phyloP scores from a whole-genome alignment of 1,139 yeast genomes.

The Meyerozyma elateridarum region DNA sequence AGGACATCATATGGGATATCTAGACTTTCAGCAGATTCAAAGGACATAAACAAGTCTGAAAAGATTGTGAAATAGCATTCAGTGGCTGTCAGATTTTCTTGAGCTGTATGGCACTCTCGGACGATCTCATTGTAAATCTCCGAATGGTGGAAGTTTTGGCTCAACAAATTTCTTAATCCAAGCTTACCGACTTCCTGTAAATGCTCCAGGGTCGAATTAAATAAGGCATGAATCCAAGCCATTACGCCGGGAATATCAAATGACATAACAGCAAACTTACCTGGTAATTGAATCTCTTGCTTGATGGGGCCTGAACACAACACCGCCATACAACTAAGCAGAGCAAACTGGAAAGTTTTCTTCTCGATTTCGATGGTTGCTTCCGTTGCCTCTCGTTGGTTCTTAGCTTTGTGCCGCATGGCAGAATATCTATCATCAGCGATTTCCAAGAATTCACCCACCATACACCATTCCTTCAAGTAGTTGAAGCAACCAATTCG shows the following conservation, averaged over 20 bases:
- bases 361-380: constrained; percentile 85
- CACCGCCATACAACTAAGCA: constrained; percentile 80
- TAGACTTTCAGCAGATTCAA: constrained; percentile 36
- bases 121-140: constrained; percentile 62
- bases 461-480: constrained; percentile 81
- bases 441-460: constrained; percentile 56
- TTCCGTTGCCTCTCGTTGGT: constrained; percentile 44
- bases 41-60: constrained; percentile 51
- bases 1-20: constrained; percentile 53
- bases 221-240: constrained; percentile 73
- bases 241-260: constrained; percentile 68
- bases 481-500: constrained; percentile 77
- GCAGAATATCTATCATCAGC: constrained; percentile 63
- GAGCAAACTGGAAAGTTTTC: constrained; percentile 63
- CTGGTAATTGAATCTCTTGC: constrained; percentile 44
- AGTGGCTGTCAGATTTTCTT: constrained; percentile 46
- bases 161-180: constrained; percentile 69
- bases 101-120: constrained; percentile 62
- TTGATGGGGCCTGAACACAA: constrained; percentile 65
- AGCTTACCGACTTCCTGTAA: constrained; percentile 60
- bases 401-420: constrained; percentile 48
- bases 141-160: constrained; percentile 50
- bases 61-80: constrained; percentile 69
- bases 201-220: constrained; percentile 55
- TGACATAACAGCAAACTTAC: constrained; percentile 46